These are phyloP conservation scores for Lablab purpureus DNA, from an alignment of 306 rosid species.

Conservation along the genomic window DNA sequence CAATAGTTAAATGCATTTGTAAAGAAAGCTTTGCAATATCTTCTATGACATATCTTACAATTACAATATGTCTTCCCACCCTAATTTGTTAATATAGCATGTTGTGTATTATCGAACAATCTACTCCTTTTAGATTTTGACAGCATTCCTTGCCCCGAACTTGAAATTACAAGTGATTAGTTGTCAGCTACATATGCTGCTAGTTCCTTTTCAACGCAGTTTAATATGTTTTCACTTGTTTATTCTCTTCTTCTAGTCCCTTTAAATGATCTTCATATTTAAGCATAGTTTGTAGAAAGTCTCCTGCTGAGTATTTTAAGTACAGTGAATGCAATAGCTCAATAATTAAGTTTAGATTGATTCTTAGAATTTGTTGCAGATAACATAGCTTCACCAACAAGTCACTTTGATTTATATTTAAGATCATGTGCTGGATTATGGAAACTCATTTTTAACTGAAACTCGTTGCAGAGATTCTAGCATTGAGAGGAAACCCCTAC, in stretches of 20 bases:
- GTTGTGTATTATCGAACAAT: constrained; percentile 1
- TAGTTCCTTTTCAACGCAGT: too few relatives aligned
- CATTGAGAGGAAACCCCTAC: constrained; percentile 44
- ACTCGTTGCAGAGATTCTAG: constrained; percentile 56
- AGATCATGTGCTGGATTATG: constrained; percentile 26
- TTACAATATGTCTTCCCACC: not conserved
- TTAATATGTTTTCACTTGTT: constrained; percentile 2
- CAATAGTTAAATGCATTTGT: not conserved
- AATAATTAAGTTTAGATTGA: not conserved
- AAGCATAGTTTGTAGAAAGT: not conserved
- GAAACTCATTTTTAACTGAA: constrained; percentile 38
- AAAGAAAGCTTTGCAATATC: constrained; percentile 23
- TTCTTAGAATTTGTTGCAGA: constrained; percentile 33
- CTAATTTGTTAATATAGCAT: not conserved
- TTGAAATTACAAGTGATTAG: constrained; percentile 13
- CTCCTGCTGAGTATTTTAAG: not conserved
- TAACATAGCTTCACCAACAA: constrained; percentile 5
- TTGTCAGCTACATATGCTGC: not conserved
- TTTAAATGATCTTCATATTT: constrained; percentile 8
- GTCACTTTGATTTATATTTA: not conserved
- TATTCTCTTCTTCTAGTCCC: not conserved
- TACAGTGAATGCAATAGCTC: constrained; percentile 10
- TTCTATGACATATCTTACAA: not conserved
- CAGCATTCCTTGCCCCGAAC: not conserved
- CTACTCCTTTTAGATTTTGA: constrained; percentile 29